Conservation (phyloP, 495 filamentous ascomycete species). For the Penicillium coprophilum region DNA sequence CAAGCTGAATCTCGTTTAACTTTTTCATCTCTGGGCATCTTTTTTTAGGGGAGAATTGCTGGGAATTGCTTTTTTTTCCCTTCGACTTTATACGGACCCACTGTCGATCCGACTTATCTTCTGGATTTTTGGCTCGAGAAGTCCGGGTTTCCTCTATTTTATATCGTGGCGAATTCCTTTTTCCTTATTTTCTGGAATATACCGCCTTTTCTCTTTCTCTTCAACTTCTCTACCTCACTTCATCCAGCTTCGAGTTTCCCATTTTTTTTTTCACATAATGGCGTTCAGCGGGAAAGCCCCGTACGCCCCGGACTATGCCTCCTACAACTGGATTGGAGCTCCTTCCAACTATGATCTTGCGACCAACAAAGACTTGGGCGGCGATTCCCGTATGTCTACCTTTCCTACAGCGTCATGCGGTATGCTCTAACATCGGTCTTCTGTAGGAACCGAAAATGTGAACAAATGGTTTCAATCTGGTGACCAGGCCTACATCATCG, state of each 20-base stretch:
- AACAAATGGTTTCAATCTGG: conserved; percentile 84
- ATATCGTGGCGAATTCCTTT: conserved; percentile 27
- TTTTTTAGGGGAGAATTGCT: background rate
- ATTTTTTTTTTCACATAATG: conserved; percentile 18
- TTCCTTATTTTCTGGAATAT: conserved; percentile 7
- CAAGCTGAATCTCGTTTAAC: background rate
- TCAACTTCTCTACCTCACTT: background rate
- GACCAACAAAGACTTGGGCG: conserved; percentile 68
- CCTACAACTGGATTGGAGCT: conserved; percentile 80
- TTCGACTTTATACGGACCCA: background rate
- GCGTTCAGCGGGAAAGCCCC: conserved; percentile 31
- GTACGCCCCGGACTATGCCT: conserved; percentile 51
- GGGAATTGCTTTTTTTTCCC: background rate
- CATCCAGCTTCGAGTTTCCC: conserved; percentile 4
- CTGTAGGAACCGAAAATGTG: conserved; percentile 66
- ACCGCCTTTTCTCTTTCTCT: conserved; percentile 15
- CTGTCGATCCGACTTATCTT: conserved; percentile 15
- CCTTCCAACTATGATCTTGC: conserved; percentile 69
- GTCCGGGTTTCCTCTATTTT: background rate
- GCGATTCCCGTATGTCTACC: conserved; percentile 71
- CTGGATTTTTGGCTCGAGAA: background rate
- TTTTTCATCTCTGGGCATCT: background rate
- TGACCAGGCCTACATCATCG: conserved; percentile 84
- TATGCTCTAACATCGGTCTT: background rate
- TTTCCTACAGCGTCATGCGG: background rate